These are phyloP conservation scores for Solanum hybrid DNA, from an alignment of 305 asterid species.

Conservation along the genomic window DNA sequence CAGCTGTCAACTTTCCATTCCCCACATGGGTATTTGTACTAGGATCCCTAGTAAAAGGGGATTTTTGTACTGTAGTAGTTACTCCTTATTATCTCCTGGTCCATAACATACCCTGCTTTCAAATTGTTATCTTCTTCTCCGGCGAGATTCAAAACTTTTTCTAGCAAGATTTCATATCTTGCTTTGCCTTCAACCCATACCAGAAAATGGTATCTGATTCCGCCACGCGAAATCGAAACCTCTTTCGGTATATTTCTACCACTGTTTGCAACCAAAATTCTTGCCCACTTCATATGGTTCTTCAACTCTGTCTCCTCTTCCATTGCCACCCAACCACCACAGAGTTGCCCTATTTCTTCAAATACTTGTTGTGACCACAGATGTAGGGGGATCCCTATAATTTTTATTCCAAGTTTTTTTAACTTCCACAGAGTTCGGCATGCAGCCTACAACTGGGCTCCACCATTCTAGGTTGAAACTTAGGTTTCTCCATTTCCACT, in stretches of 20 bases:
- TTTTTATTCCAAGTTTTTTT: not conserved
- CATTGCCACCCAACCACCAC: not conserved
- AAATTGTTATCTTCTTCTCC: not conserved
- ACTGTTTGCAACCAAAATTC: not conserved
- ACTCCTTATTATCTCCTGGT: not conserved
- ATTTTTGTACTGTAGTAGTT: not conserved
- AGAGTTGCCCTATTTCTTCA: not conserved
- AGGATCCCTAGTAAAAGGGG: too few species aligned
- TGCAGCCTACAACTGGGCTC: not conserved
- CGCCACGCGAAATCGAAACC: not conserved
- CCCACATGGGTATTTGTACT: not conserved
- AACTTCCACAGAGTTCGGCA: not conserved
- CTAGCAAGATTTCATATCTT: not conserved
- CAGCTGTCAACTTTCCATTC: not conserved
- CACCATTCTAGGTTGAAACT: not conserved
- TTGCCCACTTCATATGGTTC: not conserved
- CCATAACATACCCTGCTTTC: not conserved
- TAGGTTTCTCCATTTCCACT: not conserved
- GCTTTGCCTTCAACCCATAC: not conserved
- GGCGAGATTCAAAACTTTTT: not conserved
- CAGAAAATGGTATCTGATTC: not conserved
- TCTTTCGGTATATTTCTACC: not conserved
- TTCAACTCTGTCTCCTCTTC: not conserved
- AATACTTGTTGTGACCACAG: not conserved
- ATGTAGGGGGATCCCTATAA: not conserved